phyloP scores from a whole-genome alignment of 2,329 filamentous ascomycete genomes.

The Biscogniauxia marginata region DNA sequence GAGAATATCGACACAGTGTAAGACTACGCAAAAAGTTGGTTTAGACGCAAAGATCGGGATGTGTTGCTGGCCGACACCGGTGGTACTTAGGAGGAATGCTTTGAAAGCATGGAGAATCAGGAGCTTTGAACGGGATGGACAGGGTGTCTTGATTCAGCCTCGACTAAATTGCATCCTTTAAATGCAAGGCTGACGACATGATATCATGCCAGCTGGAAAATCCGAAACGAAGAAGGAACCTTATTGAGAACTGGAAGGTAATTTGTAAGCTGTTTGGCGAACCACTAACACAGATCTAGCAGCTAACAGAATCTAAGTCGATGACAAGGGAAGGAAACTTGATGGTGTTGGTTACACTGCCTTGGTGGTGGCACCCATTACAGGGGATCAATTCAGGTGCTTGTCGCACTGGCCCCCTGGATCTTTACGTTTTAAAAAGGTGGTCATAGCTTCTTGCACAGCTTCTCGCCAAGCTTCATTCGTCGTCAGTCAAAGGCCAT shows the following conservation, averaged over 20 bases:
- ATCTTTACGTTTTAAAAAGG: too few relatives aligned
- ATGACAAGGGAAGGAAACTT: not conserved
- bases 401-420: too few relatives aligned
- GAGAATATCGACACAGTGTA: not conserved
- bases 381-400: too few relatives aligned
- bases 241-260: too few relatives aligned
- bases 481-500: not conserved
- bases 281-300: not conserved
- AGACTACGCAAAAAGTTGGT: not conserved
- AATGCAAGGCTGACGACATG: not conserved
- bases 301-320: too few relatives aligned
- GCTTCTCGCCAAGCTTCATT: not conserved
- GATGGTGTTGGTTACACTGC: too few relatives aligned
- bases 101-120: not conserved
- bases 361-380: too few relatives aligned
- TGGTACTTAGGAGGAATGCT: not conserved
- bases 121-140: too few relatives aligned
- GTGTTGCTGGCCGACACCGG: not conserved
- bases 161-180: not conserved
- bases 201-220: too few relatives aligned
- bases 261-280: not conserved
- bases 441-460: slow-evolving; percentile 7
- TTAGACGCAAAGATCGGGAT: not conserved
- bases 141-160: slow-evolving; percentile 14
- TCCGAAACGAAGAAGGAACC: too few relatives aligned